Evolutionary conservation across 768 basidiomycete species (phyloP), one percentile per base, ranked within the genome.

Genomic region (Epithele typhae): DNA sequence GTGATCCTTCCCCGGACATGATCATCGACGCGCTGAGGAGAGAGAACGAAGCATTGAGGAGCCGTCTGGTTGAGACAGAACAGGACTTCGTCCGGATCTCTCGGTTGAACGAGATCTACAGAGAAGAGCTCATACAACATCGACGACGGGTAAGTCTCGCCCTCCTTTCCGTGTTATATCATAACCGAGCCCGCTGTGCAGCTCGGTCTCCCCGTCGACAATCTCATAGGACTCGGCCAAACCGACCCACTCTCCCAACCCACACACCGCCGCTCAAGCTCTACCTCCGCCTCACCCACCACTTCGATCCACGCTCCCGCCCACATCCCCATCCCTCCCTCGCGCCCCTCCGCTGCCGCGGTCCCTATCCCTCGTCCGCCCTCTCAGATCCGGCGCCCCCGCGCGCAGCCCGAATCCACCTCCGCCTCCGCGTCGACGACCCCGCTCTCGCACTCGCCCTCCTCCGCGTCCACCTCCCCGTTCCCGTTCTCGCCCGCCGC

Each of bases 81-180:
- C 65, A 84, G 51, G 85, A 88, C 54, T 91, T 82, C 59, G 76
- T 87, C 49, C 78, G 84, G 25, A 75, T 90, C 39, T 72, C 80
- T 40, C 67, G 87, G 53, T 65, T 89, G 59, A 92, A 91, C 53
- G 89, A 92, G 56, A 76, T 89, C 4, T 92, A 92, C 59, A 73
- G 87, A 24, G 89, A 90, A 64, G 90, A 92, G 64, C 66, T 92
- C 49, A 82, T 92, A 45, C 83, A 87, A 36, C 80, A 87, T 58
- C 67, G 90, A 48, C 70, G 80, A 54, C 71, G 87, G 64, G 87
- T 89, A 66, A 66, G 90, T 76, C n/a, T n/a, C n/a, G n/a, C n/a
- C n/a, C n/a, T n/a, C 8, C 15, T 8, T 36, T 30, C 27, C 7
- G 14, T 30, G 33, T 30, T 38, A 51, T 11, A 8, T 10, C 17